Evolutionary conservation across 768 basidiomycete genomes (phyloP), one percentile per base, ranked within the genome.

Genomic region (Symmetrospora coprosmae): DNA sequence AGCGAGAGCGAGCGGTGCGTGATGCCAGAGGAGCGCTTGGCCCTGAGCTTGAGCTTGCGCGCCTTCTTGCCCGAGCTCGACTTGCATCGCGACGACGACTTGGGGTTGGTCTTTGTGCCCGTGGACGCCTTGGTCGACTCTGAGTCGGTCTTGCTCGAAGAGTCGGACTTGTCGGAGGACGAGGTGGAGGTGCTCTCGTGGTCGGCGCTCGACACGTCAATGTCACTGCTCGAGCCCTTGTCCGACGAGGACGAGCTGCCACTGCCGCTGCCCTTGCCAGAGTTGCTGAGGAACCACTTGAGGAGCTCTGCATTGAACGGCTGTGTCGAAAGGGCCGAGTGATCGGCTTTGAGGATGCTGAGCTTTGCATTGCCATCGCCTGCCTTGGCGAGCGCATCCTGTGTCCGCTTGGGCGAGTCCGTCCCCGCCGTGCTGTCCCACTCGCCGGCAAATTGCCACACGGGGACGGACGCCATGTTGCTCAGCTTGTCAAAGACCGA

Each of bases 221-320:
- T n/a, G n/a, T n/a, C n/a, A n/a, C n/a, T 43, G 40, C 8, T 21
- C 6, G 7, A 9, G 8, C 8, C 7, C 40, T 59, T 47, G 40
- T 19, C 46, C 21, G 31, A 50, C 2, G 31, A 33, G 41, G 48
- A 50, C 16, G 48, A 50, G 28, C 49, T 8, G 28, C 48, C 47
- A 19, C 30, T 16, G 28, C 48, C 47, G 27, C 30, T 16, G 14
- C 34, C 30, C n/a, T 28, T 41, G 9, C 49, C 11, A 9, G 9
- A 28, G 38, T 61, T 48, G 17, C 51, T 21, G 19, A 61, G 39
- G 33, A 61, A 50, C 60, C 60, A 61, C n/a, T 61, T 61, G 48
- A 61, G 51, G 11, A 61, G 37, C 2, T 21, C 33, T 25, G 60
- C 40, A 31, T 50, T 37, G 37, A 61, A 61, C 21, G 60, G 60